phyloP scores from a whole-genome alignment of 148 eudicot genomes.

The Camellia granthamiana region DNA sequence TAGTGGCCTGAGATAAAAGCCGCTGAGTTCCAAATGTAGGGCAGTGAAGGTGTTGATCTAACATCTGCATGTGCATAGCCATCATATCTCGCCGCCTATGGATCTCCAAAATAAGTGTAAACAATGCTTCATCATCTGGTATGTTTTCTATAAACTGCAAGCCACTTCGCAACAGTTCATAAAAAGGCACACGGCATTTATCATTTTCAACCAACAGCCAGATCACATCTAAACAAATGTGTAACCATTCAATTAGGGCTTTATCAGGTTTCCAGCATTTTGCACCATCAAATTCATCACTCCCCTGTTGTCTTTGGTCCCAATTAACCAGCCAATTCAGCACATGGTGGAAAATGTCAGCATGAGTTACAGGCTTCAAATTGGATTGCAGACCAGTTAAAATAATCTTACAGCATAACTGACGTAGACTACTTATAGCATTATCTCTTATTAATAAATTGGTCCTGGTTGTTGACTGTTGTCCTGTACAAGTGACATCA shows the following conservation, averaged over 20 bases:
- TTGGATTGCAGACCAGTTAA: slow-evolving; percentile 60
- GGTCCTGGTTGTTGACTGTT: slow-evolving; percentile 39
- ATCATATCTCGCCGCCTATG: slow-evolving; percentile 94
- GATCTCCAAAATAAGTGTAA: slow-evolving; percentile 87
- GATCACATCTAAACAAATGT: slow-evolving; percentile 84
- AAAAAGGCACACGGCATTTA: slow-evolving; percentile 90
- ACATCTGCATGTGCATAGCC: slow-evolving; percentile 98
- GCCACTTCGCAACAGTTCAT: slow-evolving; percentile 82
- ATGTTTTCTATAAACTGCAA: slow-evolving; percentile 86
- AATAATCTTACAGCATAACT: slow-evolving; percentile 82
- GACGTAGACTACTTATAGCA: slow-evolving; percentile 81
- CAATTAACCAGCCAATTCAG: slow-evolving; percentile 85
- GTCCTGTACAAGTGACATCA: slow-evolving; percentile 44
- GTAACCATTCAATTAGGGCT: slow-evolving; percentile 78
- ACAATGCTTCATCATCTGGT: slow-evolving; percentile 93
- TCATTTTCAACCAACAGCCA: slow-evolving; percentile 89
- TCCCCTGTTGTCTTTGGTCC: slow-evolving; percentile 72
- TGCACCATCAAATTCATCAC: slow-evolving; percentile 50
- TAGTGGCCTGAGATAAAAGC: slow-evolving; percentile 62
- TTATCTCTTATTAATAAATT: slow-evolving; percentile 50
- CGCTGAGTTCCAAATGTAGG: slow-evolving; percentile 94
- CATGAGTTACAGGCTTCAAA: slow-evolving; percentile 83
- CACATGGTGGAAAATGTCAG: slow-evolving; percentile 74
- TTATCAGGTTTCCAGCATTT: slow-evolving; percentile 72
- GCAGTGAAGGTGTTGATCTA: slow-evolving; percentile 96